Conservation (phyloP, 768 basidiomycete genomes). For the Rhizopogon vesiculosus region DNA sequence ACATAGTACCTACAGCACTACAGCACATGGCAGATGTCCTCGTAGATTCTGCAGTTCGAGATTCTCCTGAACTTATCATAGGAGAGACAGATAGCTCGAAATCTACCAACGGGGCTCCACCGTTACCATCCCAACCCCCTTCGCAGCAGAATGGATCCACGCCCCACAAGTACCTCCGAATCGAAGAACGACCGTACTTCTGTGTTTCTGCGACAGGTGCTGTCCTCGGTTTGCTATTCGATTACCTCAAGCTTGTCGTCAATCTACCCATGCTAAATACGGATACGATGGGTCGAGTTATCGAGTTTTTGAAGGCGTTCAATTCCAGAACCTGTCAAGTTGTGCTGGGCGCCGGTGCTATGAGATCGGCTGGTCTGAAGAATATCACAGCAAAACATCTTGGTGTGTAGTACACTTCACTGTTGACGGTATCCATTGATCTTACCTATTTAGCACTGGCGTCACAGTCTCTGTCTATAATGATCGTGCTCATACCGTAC, state of each 20-base stretch:
- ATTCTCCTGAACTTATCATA: constrained; percentile 67
- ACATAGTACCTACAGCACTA: constrained; percentile 52
- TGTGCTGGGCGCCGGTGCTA: constrained; percentile 97
- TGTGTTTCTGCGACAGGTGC: constrained; percentile 82
- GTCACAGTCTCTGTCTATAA: constrained; percentile 91
- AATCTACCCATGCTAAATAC: constrained; percentile 88
- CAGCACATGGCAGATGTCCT: constrained; percentile 74
- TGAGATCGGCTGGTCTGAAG: constrained; percentile 95
- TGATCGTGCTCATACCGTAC: constrained; percentile 92
- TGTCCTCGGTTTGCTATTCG: constrained; percentile 64
- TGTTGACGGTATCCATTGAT: constrained; percentile 11
- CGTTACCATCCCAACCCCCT: constrained; percentile 18
- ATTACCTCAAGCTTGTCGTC: constrained; percentile 85
- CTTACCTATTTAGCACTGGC: constrained; percentile 65
- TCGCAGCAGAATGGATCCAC: constrained; percentile 16
- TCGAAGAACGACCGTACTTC: constrained; percentile 85
- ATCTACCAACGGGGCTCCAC: constrained; percentile 5
- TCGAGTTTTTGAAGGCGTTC: constrained; percentile 96
- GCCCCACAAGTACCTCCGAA: constrained; percentile 55
- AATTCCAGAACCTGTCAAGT: constrained; percentile 98
- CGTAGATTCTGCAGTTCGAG: constrained; percentile 76
- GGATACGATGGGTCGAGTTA: constrained; percentile 90
- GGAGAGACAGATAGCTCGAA: constrained; percentile 7
- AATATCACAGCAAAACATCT: constrained; percentile 99
- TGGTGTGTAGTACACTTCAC: constrained; percentile 41